Percentiles rank a stretch among this genome's conserved stretches.
These are phyloP conservation scores for Cyberlindnera meyerae DNA, from an alignment of 805 yeast genomes.

Conservation along the genomic window DNA sequence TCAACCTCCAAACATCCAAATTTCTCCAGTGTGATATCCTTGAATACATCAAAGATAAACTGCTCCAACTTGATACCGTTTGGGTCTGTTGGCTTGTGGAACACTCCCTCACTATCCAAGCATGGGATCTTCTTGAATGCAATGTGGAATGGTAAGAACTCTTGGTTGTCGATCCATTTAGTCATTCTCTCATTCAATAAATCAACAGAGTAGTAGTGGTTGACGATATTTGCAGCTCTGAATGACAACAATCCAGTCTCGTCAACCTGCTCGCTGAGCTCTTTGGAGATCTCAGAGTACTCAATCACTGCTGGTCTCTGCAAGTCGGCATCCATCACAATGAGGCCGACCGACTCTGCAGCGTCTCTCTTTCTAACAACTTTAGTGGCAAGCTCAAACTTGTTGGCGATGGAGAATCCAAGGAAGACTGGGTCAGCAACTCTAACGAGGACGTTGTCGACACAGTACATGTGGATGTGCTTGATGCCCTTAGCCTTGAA, in stretches of 20 bases:
- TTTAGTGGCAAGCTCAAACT: conserved; percentile 80
- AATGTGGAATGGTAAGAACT: conserved; percentile 83
- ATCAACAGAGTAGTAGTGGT: conserved; percentile 89
- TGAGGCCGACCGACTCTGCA: conserved; percentile 84
- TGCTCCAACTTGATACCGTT: conserved; percentile 96
- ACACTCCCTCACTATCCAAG: conserved; percentile 42
- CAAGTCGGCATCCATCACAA: conserved; percentile 57
- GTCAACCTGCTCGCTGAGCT: conserved; percentile 64
- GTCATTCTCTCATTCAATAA: conserved; percentile 57
- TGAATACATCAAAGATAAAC: conserved; percentile 94
- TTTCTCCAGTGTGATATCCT: conserved; percentile 58
- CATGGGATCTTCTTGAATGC: conserved; percentile 84
- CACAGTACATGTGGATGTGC: conserved; percentile 96
- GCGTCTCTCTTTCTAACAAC: conserved; percentile 92
- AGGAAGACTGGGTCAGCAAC: conserved; percentile 86
- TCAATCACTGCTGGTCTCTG: conserved; percentile 85
- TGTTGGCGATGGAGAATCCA: conserved; percentile 72
- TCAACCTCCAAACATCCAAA: conserved; percentile 93
- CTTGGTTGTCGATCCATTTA: conserved; percentile 62
- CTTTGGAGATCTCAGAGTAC: conserved; percentile 81
- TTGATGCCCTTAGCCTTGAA: conserved; percentile 62
- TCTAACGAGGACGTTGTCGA: conserved; percentile 86
- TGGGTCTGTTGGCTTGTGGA: conserved; percentile 60
- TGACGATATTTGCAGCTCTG: conserved; percentile 95
- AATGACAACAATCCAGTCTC: conserved; percentile 57